phyloP scores from a whole-genome alignment of 1,284 basidiomycete genomes.

The Schizopora paradoxa region DNA sequence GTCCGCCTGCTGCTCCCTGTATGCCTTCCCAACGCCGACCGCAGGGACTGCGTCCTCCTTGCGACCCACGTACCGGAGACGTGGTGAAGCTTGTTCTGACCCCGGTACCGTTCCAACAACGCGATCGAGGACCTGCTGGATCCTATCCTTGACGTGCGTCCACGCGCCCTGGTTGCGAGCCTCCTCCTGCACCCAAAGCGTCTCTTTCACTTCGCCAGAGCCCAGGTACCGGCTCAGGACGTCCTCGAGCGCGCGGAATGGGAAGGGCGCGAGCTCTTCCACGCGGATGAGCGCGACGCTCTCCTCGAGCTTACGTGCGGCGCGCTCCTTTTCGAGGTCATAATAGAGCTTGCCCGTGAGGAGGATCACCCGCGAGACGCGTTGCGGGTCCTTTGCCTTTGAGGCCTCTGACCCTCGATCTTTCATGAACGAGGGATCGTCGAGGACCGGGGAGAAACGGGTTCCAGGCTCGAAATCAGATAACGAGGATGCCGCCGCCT shows the following conservation, averaged over 20 bases:
- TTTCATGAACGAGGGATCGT: conserved; percentile 38
- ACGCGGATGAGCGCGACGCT: conserved; percentile 67
- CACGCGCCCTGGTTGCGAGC: conserved; percentile 82
- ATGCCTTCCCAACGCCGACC: conserved; percentile 69
- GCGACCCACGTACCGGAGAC: conserved; percentile 58
- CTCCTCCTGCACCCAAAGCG: conserved; percentile 81
- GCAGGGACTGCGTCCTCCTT: conserved; percentile 70
- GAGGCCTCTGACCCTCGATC: conserved; percentile 25
- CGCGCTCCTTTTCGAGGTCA: conserved; percentile 69
- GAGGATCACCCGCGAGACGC: conserved; percentile 53
- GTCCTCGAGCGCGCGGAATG: conserved; percentile 49
- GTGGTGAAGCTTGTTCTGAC: conserved; percentile 22
- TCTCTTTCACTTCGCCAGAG: conserved; percentile 31
- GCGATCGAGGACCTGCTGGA: conserved; percentile 45
- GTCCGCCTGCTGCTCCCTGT: conserved; percentile 57
- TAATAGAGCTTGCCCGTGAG: conserved; percentile 85
- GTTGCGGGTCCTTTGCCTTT: conserved; percentile 14
- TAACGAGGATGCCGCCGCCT: conserved; percentile 74
- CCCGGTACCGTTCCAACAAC: conserved; percentile 29
- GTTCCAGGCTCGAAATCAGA: conserved; percentile 59
- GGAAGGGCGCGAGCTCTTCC: conserved; percentile 86
- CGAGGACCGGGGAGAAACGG: conserved; percentile 68
- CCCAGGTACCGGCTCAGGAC: conserved; percentile 43
- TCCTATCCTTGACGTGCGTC: conserved; percentile 55
- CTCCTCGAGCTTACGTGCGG: conserved; percentile 37